Conservation (phyloP, 2,329 filamentous ascomycete genomes). For the Alternaria sp. region DNA sequence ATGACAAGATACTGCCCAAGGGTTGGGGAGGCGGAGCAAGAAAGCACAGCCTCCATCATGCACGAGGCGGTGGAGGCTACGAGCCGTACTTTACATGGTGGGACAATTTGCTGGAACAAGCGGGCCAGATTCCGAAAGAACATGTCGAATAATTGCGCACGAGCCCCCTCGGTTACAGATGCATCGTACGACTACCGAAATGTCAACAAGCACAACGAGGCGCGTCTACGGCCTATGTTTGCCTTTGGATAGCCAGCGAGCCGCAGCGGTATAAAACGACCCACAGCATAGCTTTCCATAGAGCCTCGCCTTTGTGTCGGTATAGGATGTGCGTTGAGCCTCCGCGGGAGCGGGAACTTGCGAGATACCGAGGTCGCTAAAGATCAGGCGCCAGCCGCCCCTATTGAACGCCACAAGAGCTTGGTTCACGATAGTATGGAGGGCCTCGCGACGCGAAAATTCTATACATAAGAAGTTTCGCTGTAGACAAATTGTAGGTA, state of each 20-base stretch:
- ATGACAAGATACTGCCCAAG: not conserved
- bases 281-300: not conserved
- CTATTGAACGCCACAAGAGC: conserved; percentile 2
- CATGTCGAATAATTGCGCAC: not conserved
- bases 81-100: not conserved
- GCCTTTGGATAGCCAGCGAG: not conserved
- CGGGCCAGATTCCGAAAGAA: not conserved
- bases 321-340: not conserved
- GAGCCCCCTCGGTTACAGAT: not conserved
- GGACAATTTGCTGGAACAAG: not conserved
- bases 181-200: not conserved
- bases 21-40: not conserved
- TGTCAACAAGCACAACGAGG: not conserved
- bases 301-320: not conserved
- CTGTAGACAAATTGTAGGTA: not conserved
- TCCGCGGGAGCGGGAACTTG: not conserved
- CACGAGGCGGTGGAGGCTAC: not conserved
- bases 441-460: not conserved
- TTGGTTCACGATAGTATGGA: not conserved
- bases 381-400: conserved; percentile 2
- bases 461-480: not conserved
- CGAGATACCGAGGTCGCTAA: not conserved
- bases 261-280: not conserved
- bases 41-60: not conserved
- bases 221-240: not conserved